phyloP scores from a whole-genome alignment of 1,284 basidiomycete genomes.

The Leccinum insolens region DNA sequence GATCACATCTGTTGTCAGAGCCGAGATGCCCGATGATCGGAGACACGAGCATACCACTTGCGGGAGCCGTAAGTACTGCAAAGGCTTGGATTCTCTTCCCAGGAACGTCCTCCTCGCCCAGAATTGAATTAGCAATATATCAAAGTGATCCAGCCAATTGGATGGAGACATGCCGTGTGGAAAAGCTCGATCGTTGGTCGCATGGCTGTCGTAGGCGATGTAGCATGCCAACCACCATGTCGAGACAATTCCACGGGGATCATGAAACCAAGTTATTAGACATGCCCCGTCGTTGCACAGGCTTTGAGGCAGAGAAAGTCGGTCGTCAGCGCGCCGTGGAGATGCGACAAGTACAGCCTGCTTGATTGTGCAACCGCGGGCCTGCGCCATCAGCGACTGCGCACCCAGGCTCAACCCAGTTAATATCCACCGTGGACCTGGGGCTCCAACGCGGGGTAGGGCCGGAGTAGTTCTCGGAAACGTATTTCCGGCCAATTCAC shows the following conservation, averaged over 20 bases:
- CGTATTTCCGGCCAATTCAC: slow-evolving; percentile 79
- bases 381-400: slow-evolving; percentile 83
- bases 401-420: slow-evolving; percentile 64
- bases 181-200: slow-evolving; percentile 79
- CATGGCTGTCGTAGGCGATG: slow-evolving; percentile 71
- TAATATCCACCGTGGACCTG: neutral
- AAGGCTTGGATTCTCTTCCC: slow-evolving; percentile 57
- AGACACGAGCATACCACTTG: slow-evolving; percentile 44
- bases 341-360: slow-evolving; percentile 34
- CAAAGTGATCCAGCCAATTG: neutral
- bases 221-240: slow-evolving; percentile 58
- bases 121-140: slow-evolving; percentile 65
- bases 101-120: slow-evolving; percentile 82
- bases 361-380: slow-evolving; percentile 77
- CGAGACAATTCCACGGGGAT: slow-evolving; percentile 2
- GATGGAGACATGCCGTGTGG: slow-evolving; percentile 16
- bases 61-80: slow-evolving; percentile 45
- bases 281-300: slow-evolving; percentile 84
- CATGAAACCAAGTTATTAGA: slow-evolving; percentile 7
- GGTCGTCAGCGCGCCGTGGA: slow-evolving; percentile 4
- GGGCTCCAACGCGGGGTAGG: slow-evolving; percentile 35
- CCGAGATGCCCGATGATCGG: neutral
- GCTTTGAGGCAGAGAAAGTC: slow-evolving; percentile 76
- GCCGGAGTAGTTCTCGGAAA: slow-evolving; percentile 73
- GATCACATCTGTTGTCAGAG: slow-evolving; percentile 32